Base-by-base conservation (phyloP, 305 asterid genomes). In the Solanum hybrid region DNA sequence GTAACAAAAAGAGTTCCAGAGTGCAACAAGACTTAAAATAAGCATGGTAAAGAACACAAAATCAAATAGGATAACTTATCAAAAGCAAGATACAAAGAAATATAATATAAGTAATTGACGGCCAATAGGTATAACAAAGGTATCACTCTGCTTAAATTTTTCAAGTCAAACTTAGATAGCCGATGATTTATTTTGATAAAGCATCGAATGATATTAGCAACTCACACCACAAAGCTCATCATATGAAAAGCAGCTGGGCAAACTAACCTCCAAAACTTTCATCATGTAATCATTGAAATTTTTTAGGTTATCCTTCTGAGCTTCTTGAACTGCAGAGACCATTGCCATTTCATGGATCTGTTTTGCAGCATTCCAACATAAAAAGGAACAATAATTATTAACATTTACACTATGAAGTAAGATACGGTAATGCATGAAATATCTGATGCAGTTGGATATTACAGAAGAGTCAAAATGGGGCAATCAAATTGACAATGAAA, bases 341-440 rank as follows among this genome's bases (percentile, higher is more conserved):
- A 95, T 96, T 91, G 99, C 95, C 99, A 97, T 97, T 93, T 97
- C 99, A 92, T 93, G 99, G 89, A 97, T 98, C 99, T 97, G 91
- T 56, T 85, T 85, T 31, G 32, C 76, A 85, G n/a, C 32, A 32
- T 56, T 17, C 88, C 88, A 85, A 32, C 32, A 51, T 51, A 1
- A 17, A 22, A 85, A 56, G 6, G 26, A 51, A 45, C 32, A 51
- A 85, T 8, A 36, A 85, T 31, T 19, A 85, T 56, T 85, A 85
- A 19, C 31, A 38, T 10, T 85, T 32, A 85, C 40, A 7, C 13
- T 19, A 56, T 51, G 75, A 85, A 85, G 76, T 22, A 56, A 56
- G 64, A 45, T 17, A 29, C 38, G 5, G 29, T 29, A 82, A 82
- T 42, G n/a, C 27, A 45, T 22, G 40, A 75, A 29, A 88, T 77